phyloP scores from a whole-genome alignment of 2,329 filamentous ascomycete species.

The Pyrenophora seminiperda region DNA sequence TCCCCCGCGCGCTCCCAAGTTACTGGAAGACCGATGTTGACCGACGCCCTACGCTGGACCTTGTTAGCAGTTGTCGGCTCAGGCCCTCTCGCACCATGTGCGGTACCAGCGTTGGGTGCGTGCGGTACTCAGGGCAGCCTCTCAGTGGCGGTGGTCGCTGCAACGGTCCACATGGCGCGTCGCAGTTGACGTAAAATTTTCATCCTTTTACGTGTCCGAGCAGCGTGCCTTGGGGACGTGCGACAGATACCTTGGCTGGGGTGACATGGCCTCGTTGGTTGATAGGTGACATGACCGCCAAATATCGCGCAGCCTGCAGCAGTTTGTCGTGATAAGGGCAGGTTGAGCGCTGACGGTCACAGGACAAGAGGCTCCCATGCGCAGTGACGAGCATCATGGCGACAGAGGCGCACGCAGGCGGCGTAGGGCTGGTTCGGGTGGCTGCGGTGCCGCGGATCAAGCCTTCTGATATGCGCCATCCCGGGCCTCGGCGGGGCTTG shows the following conservation, averaged over 20 bases:
- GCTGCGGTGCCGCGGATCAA: constrained; percentile 23
- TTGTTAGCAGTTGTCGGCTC: constrained; percentile 5
- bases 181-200: constrained; percentile 42
- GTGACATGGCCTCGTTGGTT: constrained; percentile 12
- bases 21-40: constrained; percentile 19
- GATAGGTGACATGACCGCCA: neutral
- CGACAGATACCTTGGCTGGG: neutral
- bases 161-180: constrained; percentile 36
- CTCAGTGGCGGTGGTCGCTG: constrained; percentile 15
- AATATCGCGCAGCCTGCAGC: neutral
- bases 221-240: constrained; percentile 27
- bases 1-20: constrained; percentile 20
- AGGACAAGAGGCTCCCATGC: neutral
- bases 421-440: constrained; percentile 13
- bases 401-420: constrained; percentile 4
- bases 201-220: constrained; percentile 23
- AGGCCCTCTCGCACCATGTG: neutral
- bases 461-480: constrained; percentile 27
- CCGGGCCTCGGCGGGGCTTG: constrained; percentile 28
- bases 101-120: constrained; percentile 12
- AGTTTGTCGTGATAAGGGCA: neutral
- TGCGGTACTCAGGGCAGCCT: constrained; percentile 1
- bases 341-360: neutral
- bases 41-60: constrained; percentile 13
- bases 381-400: constrained; percentile 8